These are phyloP conservation scores for Tolypocladium amazonense DNA, from an alignment of 2,329 filamentous ascomycete species.

Conservation along the genomic window DNA sequence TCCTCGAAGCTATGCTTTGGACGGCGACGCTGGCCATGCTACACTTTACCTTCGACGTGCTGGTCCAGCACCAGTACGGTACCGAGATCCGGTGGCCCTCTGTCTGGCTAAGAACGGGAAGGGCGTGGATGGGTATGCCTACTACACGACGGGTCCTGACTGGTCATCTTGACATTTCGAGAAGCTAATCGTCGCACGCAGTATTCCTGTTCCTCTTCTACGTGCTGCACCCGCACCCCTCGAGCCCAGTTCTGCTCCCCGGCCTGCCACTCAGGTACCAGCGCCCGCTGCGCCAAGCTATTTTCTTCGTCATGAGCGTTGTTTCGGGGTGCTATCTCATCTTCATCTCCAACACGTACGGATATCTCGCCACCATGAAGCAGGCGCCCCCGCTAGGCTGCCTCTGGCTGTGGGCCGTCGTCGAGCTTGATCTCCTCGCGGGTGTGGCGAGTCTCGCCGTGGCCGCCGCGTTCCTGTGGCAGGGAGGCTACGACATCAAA, in stretches of 20 bases:
- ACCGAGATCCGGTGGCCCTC: constrained; percentile 49
- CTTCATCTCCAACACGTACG: constrained; percentile 65
- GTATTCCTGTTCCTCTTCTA: constrained; percentile 47
- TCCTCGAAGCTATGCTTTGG: constrained; percentile 48
- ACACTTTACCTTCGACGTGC: constrained; percentile 68
- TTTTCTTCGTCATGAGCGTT: constrained; percentile 55
- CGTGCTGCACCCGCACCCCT: constrained; percentile 41
- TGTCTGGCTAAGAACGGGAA: constrained; percentile 40
- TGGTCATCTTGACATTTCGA: background rate
- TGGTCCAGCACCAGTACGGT: constrained; percentile 73
- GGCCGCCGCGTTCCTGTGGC: constrained; percentile 34
- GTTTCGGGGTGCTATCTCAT: constrained; percentile 68
- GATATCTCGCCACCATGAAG: constrained; percentile 87
- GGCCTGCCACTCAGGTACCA: constrained; percentile 36
- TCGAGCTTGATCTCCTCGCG: constrained; percentile 67
- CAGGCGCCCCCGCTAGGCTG: constrained; percentile 79
- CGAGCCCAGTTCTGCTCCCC: constrained; percentile 38
- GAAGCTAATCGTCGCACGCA: constrained; percentile 16
- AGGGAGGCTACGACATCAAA: constrained; percentile 36
- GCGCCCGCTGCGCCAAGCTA: constrained; percentile 36
- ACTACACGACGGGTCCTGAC: too few species aligned
- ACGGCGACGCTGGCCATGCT: constrained; percentile 55
- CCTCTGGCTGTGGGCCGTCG: constrained; percentile 85
- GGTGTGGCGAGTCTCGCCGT: constrained; percentile 45
- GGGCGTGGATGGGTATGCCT: constrained; percentile 39